Evolutionary conservation across 805 yeast genomes (phyloP).

Genomic region (Maudiozyma bulderi): DNA sequence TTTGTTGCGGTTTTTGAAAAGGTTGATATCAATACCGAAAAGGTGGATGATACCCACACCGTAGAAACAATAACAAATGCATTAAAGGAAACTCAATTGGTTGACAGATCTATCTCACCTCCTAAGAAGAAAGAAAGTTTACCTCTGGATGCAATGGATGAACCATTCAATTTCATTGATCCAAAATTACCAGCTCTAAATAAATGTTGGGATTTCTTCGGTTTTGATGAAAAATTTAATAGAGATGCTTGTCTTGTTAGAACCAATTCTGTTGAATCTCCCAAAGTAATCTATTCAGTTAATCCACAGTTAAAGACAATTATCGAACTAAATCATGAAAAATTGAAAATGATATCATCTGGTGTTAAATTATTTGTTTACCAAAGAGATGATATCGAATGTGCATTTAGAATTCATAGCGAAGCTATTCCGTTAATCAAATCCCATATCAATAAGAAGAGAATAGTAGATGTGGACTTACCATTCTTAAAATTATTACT

Average conservation of each 20-base stretch:
- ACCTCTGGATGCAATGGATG: conserved; percentile 90
- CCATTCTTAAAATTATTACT: conserved; percentile 55
- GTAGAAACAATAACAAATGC: not conserved
- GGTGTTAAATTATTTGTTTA: conserved; percentile 87
- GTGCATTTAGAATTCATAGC: conserved; percentile 91
- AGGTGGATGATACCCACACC: not conserved
- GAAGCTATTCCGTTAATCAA: conserved; percentile 70
- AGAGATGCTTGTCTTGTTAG: conserved; percentile 75
- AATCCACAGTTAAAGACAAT: conserved; percentile 65
- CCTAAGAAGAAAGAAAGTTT: conserved; percentile 51
- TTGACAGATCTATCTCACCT: no score
- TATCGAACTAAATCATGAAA: conserved; percentile 59
- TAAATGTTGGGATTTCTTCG: conserved; percentile 83
- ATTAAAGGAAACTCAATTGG: not conserved
- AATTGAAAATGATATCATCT: conserved; percentile 78
- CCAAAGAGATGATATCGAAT: conserved; percentile 66
- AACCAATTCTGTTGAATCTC: conserved; percentile 91
- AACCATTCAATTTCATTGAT: conserved; percentile 79
- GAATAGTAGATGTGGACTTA: conserved; percentile 49
- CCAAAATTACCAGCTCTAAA: conserved; percentile 55
- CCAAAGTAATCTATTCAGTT: conserved; percentile 85
- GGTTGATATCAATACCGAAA: conserved; percentile 21
- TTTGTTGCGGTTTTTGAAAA: conserved; percentile 90
- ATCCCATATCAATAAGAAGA: conserved; percentile 48
- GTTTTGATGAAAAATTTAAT: conserved; percentile 56